Evolutionary conservation across 179 eudicot species (phyloP), one percentile per base, ranked within the genome.

Genomic region (Beta lomatogona): DNA sequence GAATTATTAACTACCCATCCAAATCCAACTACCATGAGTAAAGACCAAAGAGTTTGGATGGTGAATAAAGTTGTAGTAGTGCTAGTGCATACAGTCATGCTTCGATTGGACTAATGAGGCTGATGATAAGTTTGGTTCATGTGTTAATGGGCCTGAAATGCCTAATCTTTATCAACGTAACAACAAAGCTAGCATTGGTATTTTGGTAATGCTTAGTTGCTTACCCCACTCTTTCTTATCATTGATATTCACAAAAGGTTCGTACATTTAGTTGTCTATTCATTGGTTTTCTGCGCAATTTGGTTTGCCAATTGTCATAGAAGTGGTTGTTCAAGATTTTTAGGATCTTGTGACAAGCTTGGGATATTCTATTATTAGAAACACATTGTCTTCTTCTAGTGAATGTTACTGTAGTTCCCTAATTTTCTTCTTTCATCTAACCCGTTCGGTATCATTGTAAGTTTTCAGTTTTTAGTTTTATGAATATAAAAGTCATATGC

Each of bases 341-440:
- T 73, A 15, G 31, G 25, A 80, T 80, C 82, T 72, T 80, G 7
- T 73, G 82, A 80, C 78, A 80, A 73, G 82, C 72, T 80, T 73
- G 64, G 82, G 72, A 80, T 79, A 54, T 69, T 79, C 53, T 61
- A 54, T 18, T 10, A 5, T 48, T 48, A 9, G 59, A 13, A 48
- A 22, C 15, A 48, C 52, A 48, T 48, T 48, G 7, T 36, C 41
- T 6, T 9, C 52, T 48, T 48, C 9, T 6, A 48, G 52, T 48
- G 9, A 48, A 48, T 48, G 52, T 48, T 48, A 25, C 28, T 25
- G 28, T 25, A 48, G 6, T 48, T 48, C 9, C 52, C 41, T 36
- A 48, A 6, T 48, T 48, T 48, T 48, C 9, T 48, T 9, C 9
- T 48, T 48, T 48, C 9, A 48, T 48, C 52, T 48, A n/a, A n/a